Evolutionary conservation across 176 grass and related monocot species (phyloP).

Genomic region (Metroxylon sagu): DNA sequence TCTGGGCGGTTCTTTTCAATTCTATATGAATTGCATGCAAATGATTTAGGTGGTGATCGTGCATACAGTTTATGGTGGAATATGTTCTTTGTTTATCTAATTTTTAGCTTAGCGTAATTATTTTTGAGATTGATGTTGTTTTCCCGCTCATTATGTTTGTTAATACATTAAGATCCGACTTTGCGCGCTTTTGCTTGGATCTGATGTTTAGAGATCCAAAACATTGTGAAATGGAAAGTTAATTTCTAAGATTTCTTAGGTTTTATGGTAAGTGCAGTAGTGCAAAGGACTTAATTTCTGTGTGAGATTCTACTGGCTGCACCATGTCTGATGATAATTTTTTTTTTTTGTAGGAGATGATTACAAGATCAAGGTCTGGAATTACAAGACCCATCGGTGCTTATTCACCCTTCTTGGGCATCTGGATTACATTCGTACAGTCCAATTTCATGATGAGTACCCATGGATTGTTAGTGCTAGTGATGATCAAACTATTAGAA

Average conservation of each 20-base stretch:
- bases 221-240: too few species aligned
- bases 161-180: slow-evolving; percentile 8
- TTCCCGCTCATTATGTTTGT: too few species aligned
- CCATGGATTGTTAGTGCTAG: slow-evolving; percentile 88
- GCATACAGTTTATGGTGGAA: too few species aligned
- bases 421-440: slow-evolving; percentile 84
- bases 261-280: too few species aligned
- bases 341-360: slow-evolving; percentile 59
- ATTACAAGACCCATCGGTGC: slow-evolving; percentile 89
- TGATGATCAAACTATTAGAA: slow-evolving; percentile 82
- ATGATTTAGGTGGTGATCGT: too few species aligned
- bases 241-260: too few species aligned
- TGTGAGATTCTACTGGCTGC: too few species aligned
- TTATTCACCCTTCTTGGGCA: slow-evolving; percentile 86
- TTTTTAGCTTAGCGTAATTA: too few species aligned
- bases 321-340: background rate
- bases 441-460: slow-evolving; percentile 75
- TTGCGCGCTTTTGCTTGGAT: background rate
- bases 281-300: too few species aligned
- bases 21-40: too few species aligned
- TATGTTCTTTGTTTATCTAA: too few species aligned
- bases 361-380: slow-evolving; percentile 97
- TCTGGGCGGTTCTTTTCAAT: background rate
- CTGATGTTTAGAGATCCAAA: background rate
- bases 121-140: too few species aligned